A percentile compares a stretch with the other conserved stretches of the same genome.
Conservation (phyloP, 2,329 filamentous ascomycete genomes). For the Talaromyces albobiverticillius region DNA sequence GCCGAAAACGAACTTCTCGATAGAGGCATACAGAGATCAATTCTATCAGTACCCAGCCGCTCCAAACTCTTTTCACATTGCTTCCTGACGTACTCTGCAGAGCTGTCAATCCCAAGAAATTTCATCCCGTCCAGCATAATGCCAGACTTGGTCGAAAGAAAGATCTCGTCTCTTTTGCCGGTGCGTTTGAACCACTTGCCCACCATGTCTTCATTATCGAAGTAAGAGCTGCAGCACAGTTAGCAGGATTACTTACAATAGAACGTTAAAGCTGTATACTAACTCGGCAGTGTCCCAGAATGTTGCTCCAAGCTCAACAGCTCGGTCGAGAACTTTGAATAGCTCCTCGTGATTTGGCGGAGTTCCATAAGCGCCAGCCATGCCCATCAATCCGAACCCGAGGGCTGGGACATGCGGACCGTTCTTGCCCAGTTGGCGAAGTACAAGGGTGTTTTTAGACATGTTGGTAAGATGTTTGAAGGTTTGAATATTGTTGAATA, state of each 20-base stretch:
- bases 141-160: constrained; percentile 54
- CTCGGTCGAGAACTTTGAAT: constrained; percentile 45
- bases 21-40: constrained; percentile 40
- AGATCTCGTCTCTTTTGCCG: constrained; percentile 40
- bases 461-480: neutral
- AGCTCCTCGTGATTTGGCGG: constrained; percentile 39
- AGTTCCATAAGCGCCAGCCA: constrained; percentile 25
- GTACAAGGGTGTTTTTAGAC: neutral
- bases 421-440: neutral
- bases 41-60: constrained; percentile 40
- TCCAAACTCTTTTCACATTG: constrained; percentile 28
- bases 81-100: constrained; percentile 27
- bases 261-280: too few species aligned
- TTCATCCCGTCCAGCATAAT: constrained; percentile 19
- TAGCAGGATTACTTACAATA: too few species aligned
- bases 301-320: constrained; percentile 41
- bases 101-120: constrained; percentile 29
- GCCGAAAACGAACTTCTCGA: too few species aligned
- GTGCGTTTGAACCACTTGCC: constrained; percentile 4
- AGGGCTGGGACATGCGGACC: constrained; percentile 5
- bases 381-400: constrained; percentile 7
- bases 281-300: constrained; percentile 45
- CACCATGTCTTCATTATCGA: neutral
- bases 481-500: too few species aligned
- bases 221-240: constrained; percentile 19